Base-by-base conservation (phyloP, 139 green algal species). In the Klebsormidium nitens region DNA sequence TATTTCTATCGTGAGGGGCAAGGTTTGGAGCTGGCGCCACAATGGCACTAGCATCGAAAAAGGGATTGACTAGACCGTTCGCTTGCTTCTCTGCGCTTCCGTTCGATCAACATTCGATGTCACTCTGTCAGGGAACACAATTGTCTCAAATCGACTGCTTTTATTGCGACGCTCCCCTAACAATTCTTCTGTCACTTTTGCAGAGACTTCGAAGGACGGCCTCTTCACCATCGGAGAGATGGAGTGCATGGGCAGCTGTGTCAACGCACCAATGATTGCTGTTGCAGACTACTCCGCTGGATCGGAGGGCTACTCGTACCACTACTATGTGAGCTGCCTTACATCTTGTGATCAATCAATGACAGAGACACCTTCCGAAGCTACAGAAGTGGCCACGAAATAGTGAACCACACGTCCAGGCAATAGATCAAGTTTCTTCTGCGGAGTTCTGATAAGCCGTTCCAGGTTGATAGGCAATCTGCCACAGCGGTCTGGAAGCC, bases 211-310 rank as follows among this genome's bases (percentile, higher is more conserved):
- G 1, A 34, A 71, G 74, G 91, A 97, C 68, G 94, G 94, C 32
- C 80, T 92, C 79, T 99, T 98, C 81, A 97, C 94, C 5, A 77
- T 99, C 46, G 86, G 89, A 2, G 94, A 99, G 86, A 99, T 99
- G 94, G 94, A 99, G 86, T 99, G 94, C 88, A 98, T 99, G 94
- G 94, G 94, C 17, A 88, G 83, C 6, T 99, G 94, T 81, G 94
- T 99, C 5, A 98, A 98, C 78, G 94, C 94, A 5, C 94, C 94
- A 59, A 98, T 98, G 94, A 90, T 99, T 39, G 89, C 88, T 3
- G 81, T 99, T 3, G 91, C 93, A 17, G 92, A 98, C 83, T 87
- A 88, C 82, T 81, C 68, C 42, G 83, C 80, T 47, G 78, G 77
- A 26, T 58, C 56, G 11, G 68, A 85, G 58, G 49, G 55, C 31